Evolutionary conservation across 1,284 basidiomycete genomes (phyloP), one percentile per base, ranked within the genome.

Genomic region (Trametes hirsuta): DNA sequence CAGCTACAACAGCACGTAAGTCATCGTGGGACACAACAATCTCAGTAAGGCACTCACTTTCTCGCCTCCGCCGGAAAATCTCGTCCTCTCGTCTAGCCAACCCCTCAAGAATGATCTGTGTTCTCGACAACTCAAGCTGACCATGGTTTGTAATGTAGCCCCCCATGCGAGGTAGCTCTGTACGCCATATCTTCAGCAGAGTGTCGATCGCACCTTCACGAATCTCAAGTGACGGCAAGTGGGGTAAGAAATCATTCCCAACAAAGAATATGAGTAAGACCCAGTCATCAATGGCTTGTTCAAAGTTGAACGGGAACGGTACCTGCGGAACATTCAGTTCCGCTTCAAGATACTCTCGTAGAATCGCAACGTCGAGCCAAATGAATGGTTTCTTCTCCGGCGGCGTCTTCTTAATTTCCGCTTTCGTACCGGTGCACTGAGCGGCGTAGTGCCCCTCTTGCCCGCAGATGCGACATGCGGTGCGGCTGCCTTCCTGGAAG

Each of bases 181-280:
- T 82, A 77, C 94, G 95, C 97, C 97, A 99, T 59, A 99, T 98
- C 75, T 85, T 90, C 71, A 99, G 80, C 61, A 99, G 80, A 53
- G 91, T 95, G 80, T 99, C 97, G 79, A 99, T 98, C 34, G 97
- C 97, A 58, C 97, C 97, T 79, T 99, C 97, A 69, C 97, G 87
- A 73, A 99, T 99, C 82, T 99, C 97, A 80, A 99, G 86, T 61
- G 91, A 94, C 22, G 97, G 97, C 62, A 99, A 81, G 79, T 99
- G 97, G 15, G 97, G 97, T 72, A 99, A 82, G 82, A 99, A 99
- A 79, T 99, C 97, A 81, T 99, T 99, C 69, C 97, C 97, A 72
- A 99, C 97, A 76, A 99, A 98, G 86, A 99, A 98, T 71, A 98
- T 98, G 71, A 99, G 83, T 73, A 99, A 89, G 69, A 99, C 94